Base-by-base conservation (phyloP, 768 basidiomycete species). In the Amanita jacksonii region DNA sequence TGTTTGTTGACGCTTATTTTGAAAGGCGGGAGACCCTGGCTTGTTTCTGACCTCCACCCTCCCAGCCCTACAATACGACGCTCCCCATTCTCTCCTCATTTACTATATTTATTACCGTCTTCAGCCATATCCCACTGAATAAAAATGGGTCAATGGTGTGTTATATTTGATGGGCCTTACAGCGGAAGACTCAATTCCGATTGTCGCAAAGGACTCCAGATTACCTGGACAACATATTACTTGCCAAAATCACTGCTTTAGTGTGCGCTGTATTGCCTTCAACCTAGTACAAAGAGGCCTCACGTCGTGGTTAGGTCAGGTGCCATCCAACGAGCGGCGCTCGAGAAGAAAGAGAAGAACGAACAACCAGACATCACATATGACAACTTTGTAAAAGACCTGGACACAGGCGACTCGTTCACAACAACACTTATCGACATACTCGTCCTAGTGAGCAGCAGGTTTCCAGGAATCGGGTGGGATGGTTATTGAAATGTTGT, bases 331-430 rank as follows among this genome's bases (percentile, higher is more conserved):
- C 72, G 86, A 43, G 66, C 77, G 20, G 72, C 71, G 47, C 69
- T 84, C 20, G 85, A 87, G 57, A 76, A 77, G 50, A 55, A 55
- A 25, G 80, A n/a, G n/a, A n/a, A n/a, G n/a, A n/a, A n/a, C n/a
- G n/a, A n/a, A n/a, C n/a, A 82, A 53, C 72, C 80, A 3, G 62
- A 64, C 31, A 85, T 88, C 49, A 78, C 68, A 43, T 88, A 84
- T 56, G 80, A 87, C 59, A 61, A 72, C 22, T 87, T 89, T 51
- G 81, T 87, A 15, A 74, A 80, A 51, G 82, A 85, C 22, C 65
- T 89, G 38, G 85, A 88, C 55, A 72, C 72, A 18, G 85, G 85
- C 12, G 86, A 89, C 57, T 79, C 83, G 1, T 88, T 89, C 60
- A 87, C 85, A 0, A 74, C 85, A 4, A 73, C 81, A 0, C 57